phyloP scores from a whole-genome alignment of 805 yeast species.

The Saccharomycopsis malanga region DNA sequence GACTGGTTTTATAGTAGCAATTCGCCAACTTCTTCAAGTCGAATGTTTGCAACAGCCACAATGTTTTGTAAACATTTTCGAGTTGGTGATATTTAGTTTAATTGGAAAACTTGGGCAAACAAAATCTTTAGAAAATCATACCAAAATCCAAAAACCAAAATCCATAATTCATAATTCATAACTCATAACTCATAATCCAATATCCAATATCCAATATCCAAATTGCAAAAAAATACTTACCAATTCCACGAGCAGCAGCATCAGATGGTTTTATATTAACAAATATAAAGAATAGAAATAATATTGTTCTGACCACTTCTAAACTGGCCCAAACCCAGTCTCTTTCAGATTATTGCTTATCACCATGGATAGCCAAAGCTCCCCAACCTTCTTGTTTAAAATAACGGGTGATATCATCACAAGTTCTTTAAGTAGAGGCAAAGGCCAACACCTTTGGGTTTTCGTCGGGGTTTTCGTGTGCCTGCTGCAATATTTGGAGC shows the following conservation, averaged over 20 bases:
- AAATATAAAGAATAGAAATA: no score
- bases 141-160: no score
- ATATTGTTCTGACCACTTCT: constrained; percentile 88
- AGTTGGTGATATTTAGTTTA: not conserved
- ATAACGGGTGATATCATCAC: constrained; percentile 89
- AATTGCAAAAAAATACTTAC: constrained; percentile 51
- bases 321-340: constrained; percentile 97
- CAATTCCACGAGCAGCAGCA: constrained; percentile 99
- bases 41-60: not conserved
- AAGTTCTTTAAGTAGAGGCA: constrained; percentile 95
- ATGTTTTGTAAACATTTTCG: not conserved
- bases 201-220: not conserved
- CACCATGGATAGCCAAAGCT: constrained; percentile 98
- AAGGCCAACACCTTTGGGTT: constrained; percentile 79
- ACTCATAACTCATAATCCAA: not conserved
- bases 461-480: constrained; percentile 44
- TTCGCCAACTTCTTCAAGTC: not conserved
- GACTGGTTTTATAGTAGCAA: not conserved
- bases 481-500: constrained; percentile 72
- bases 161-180: not conserved
- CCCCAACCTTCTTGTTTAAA: constrained; percentile 98
- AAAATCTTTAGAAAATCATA: no score
- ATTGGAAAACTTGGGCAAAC: no score
- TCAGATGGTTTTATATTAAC: constrained; percentile 99
- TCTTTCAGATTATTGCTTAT: constrained; percentile 95